phyloP scores from a whole-genome alignment of 2,329 filamentous ascomycete genomes.

The Penicillium brevicompactum region DNA sequence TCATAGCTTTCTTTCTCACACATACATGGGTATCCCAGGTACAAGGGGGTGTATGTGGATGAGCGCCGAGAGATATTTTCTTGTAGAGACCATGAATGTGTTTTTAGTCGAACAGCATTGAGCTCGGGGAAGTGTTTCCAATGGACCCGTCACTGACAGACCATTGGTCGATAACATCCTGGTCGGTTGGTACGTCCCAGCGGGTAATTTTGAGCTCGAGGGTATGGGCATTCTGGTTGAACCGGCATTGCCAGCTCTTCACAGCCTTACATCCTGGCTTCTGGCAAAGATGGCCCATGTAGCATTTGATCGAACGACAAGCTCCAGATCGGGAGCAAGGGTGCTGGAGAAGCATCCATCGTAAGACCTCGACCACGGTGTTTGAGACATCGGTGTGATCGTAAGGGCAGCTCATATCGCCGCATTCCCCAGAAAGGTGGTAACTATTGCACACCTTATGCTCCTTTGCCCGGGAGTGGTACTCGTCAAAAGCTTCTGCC shows the following conservation, averaged over 20 bases:
- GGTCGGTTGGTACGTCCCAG: conserved; percentile 28
- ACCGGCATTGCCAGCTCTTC: conserved; percentile 34
- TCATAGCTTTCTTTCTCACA: not conserved
- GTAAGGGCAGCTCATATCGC: conserved; percentile 41
- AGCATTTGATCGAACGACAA: conserved; percentile 49
- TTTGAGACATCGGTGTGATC: conserved; percentile 50
- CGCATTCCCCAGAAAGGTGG: conserved; percentile 48
- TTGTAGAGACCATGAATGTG: not conserved
- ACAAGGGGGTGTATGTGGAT: conserved; percentile 7
- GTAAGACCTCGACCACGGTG: conserved; percentile 44
- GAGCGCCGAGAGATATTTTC: not conserved
- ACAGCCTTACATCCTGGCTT: conserved; percentile 33
- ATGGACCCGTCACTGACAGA: conserved; percentile 20
- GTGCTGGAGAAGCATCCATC: conserved; percentile 47
- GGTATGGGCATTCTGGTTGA: conserved; percentile 29
- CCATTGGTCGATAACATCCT: conserved; percentile 12
- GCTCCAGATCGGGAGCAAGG: conserved; percentile 44
- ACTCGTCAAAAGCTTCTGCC: conserved; percentile 41
- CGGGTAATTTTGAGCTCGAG: conserved; percentile 26
- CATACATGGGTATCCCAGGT: conserved; percentile 13
- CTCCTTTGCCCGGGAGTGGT: conserved; percentile 39
- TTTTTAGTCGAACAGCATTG: conserved; percentile 4
- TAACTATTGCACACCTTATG: conserved; percentile 54
- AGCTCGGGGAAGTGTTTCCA: conserved; percentile 7
- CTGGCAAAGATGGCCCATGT: conserved; percentile 48